Conservation (phyloP, 345 rosid genomes). For the Hibiscus tridactylites region DNA sequence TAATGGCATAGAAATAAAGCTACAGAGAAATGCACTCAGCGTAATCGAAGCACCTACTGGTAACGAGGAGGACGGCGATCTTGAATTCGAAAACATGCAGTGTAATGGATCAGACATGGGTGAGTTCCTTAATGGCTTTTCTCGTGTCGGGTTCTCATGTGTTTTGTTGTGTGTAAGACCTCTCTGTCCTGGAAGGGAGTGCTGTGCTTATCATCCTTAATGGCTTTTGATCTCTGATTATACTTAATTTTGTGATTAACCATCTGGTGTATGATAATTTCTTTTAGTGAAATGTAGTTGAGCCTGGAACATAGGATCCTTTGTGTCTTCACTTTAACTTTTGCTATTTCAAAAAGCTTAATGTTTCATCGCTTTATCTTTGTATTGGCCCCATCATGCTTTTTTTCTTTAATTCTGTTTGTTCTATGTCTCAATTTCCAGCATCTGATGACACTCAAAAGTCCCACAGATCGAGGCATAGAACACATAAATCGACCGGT, state of each 20-base stretch:
- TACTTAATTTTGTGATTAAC: conserved; percentile 4
- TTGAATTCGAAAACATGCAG: conserved; percentile 61
- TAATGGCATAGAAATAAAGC: conserved; percentile 94
- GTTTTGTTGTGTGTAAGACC: not conserved
- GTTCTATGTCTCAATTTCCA: conserved; percentile 29
- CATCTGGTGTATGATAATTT: conserved; percentile 4
- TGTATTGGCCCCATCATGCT: conserved; percentile 35
- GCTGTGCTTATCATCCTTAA: not conserved
- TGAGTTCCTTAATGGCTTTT: too few relatives aligned
- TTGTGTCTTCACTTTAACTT: conserved; percentile 49
- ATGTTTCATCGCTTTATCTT: conserved; percentile 32
- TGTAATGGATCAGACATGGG: conserved; percentile 80
- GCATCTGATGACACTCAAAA: conserved; percentile 78
- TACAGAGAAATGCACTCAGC: conserved; percentile 96
- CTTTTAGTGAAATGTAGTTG: conserved; percentile 21
- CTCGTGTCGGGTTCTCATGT: not conserved
- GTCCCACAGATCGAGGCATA: conserved; percentile 77
- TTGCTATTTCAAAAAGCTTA: conserved; percentile 39
- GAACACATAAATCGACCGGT: conserved; percentile 58
- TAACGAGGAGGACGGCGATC: conserved; percentile 69
- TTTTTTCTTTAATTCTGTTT: conserved; percentile 18
- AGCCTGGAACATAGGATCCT: conserved; percentile 65
- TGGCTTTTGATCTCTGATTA: not conserved
- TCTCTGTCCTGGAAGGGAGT: not conserved
- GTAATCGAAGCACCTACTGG: conserved; percentile 97